Percentiles rank a stretch among this genome's conserved stretches.
Conservation (phyloP, 108 stramenopile species). For the Nitzschia inconspicua region DNA sequence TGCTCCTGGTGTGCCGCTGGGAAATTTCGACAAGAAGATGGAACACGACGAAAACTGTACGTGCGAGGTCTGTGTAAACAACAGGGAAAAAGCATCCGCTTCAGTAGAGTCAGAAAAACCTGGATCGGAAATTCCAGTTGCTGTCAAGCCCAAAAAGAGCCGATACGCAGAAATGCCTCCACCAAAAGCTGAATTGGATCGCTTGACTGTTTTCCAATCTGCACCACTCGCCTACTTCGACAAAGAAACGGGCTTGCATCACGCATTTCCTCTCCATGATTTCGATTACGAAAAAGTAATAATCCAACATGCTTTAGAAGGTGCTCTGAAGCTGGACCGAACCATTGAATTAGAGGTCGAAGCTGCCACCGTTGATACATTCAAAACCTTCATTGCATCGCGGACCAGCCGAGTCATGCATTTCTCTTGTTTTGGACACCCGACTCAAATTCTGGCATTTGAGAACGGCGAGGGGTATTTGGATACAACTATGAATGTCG, state of each 20-base stretch:
- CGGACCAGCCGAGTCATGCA: constrained; percentile 26
- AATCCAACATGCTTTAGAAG: constrained; percentile 9
- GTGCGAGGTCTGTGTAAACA: neutral
- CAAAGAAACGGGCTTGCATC: constrained; percentile 2
- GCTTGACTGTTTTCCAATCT: constrained; percentile 27
- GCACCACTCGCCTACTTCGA: constrained; percentile 23
- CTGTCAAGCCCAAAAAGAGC: neutral
- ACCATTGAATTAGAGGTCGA: constrained; percentile 20
- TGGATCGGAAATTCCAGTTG: neutral
- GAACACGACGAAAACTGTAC: constrained; percentile 1
- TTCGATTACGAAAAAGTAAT: constrained; percentile 16
- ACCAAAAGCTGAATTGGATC: constrained; percentile 14
- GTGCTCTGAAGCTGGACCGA: constrained; percentile 18
- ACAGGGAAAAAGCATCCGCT: neutral
- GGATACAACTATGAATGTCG: constrained; percentile 27
- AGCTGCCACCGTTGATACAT: constrained; percentile 9
- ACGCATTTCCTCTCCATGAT: constrained; percentile 30
- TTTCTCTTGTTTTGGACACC: constrained; percentile 36
- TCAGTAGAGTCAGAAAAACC: neutral
- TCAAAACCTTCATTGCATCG: constrained; percentile 11
- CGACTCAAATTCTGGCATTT: constrained; percentile 44
- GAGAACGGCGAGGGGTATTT: constrained; percentile 61
- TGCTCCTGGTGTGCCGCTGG: constrained; percentile 6
- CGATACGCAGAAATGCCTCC: constrained; percentile 16
- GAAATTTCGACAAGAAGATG: constrained; percentile 7